Percentiles rank a stretch among this genome's conserved stretches.
These are phyloP conservation scores for Jaltomata sinuosa DNA, from an alignment of 257 asterid genomes.

Conservation along the genomic window DNA sequence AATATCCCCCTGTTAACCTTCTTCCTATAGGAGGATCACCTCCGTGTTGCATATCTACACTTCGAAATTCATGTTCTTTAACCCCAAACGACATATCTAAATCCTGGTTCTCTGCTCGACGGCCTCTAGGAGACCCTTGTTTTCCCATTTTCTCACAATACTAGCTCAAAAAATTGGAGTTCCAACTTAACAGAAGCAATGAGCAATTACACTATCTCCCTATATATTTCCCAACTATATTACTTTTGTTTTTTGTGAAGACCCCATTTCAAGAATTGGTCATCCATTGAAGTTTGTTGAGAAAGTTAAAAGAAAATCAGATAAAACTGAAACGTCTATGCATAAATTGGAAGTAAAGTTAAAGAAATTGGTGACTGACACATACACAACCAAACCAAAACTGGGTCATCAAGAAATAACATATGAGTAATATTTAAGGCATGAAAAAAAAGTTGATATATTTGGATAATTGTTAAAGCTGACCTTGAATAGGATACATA, in stretches of 20 bases:
- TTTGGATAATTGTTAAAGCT: neutral
- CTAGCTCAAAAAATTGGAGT: neutral
- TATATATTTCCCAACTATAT: neutral
- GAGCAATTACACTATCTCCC: neutral
- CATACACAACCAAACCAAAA: slow-evolving; percentile 3
- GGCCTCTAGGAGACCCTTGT: slow-evolving; percentile 29
- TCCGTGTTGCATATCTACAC: slow-evolving; percentile 19
- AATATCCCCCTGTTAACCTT: slow-evolving; percentile 35
- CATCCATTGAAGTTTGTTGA: slow-evolving; percentile 20
- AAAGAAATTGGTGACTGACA: slow-evolving; percentile 30
- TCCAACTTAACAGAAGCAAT: neutral
- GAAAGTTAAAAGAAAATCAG: slow-evolving; percentile 12
- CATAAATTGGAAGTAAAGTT: slow-evolving; percentile 52
- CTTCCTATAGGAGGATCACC: slow-evolving; percentile 46
- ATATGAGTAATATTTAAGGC: slow-evolving; percentile 8
- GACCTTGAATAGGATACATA: slow-evolving; percentile 7
- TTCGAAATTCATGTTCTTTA: slow-evolving; percentile 30
- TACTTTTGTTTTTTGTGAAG: neutral
- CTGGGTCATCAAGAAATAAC: neutral
- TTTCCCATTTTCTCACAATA: slow-evolving; percentile 33
- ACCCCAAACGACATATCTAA: slow-evolving; percentile 23
- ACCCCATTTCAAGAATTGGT: neutral
- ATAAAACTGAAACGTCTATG: neutral
- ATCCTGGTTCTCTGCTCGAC: slow-evolving; percentile 19
- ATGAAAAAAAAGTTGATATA: neutral